Base-by-base conservation (phyloP, 2,329 filamentous ascomycete species). In the Aspergillus flavus region DNA sequence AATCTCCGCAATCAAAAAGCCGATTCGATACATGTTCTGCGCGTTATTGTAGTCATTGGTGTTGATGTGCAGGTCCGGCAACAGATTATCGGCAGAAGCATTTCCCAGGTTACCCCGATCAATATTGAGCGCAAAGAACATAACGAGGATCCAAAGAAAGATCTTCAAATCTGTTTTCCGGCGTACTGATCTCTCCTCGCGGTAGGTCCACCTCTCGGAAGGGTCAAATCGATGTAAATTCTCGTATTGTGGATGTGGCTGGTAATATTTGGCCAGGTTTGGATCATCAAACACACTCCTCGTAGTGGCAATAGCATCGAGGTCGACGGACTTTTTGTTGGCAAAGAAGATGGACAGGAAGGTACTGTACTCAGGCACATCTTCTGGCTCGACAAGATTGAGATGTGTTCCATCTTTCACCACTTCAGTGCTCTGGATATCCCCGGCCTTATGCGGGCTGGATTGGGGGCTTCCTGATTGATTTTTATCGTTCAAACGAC, bases 91-190 rank as follows among this genome's bases (percentile, higher is more conserved):
- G 19, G 48, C 48, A 10, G 48, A 16, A 14, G 48, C 48, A 52
- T 52, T 52, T 52, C 48, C 48, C 28, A 52, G 30, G 28, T 75
- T 75, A 19, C 71, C 68, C 7, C 73, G 66, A 56, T 75, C 72
- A 21, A 75, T 62, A 28, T 75, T 68, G n/a, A 75, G 60, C 1
- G 65, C 72, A 19, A 73, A 72, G 61, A 75, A 75, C 84, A 87
- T 86, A 39, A 86, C 71, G 54, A 83, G 83, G 60, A 71, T 69
- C 73, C 69, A 81, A 2, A 75, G 55, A 16, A 75, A 71, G n/a
- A 80, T 75, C 9, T 64, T 71, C 64, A 66, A 68, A 63, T 80
- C 78, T 9, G 66, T 71, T 57, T 76, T 76, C 28, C 69, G 68
- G 4, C 66, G 59, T 5, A 74, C 68, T 1, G 58, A 56, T 7